These are phyloP conservation scores for Fusarium brachygibbosum DNA, from an alignment of 2,329 filamentous ascomycete species.

Conservation along the genomic window DNA sequence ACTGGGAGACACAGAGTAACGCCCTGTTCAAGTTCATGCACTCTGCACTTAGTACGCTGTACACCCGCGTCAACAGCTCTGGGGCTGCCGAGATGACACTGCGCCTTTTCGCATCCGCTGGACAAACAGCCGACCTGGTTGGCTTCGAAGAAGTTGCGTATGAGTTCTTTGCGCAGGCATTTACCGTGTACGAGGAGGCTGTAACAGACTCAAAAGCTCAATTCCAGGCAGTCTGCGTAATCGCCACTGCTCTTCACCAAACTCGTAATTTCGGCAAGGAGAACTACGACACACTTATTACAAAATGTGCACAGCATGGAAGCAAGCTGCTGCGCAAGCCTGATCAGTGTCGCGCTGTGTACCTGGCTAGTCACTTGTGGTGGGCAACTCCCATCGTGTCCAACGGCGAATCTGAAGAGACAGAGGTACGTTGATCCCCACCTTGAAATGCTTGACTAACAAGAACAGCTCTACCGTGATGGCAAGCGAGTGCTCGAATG, in stretches of 20 bases:
- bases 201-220: conserved; percentile 96
- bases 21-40: conserved; percentile 97
- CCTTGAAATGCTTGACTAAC: conserved; percentile 38
- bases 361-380: conserved; percentile 96
- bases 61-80: conserved; percentile 82
- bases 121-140: conserved; percentile 91
- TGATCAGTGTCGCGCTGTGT: conserved; percentile 96
- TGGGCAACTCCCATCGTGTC: conserved; percentile 90
- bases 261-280: conserved; percentile 93
- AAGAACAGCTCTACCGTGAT: conserved; percentile 88
- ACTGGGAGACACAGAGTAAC: conserved; percentile 75
- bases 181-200: conserved; percentile 97
- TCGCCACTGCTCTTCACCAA: conserved; percentile 89
- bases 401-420: conserved; percentile 84
- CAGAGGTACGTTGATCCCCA: conserved; percentile 69
- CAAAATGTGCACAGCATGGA: conserved; percentile 95
- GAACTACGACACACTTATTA: conserved; percentile 98
- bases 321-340: conserved; percentile 98
- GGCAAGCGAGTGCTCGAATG: conserved; percentile 98
- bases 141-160: conserved; percentile 97
- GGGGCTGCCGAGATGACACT: conserved; percentile 89
- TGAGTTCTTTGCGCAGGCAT: conserved; percentile 98
- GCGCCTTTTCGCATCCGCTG: conserved; percentile 90
- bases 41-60: conserved; percentile 85
- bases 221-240: conserved; percentile 96